Evolutionary conservation across 2,329 filamentous ascomycete genomes (phyloP).

Genomic region (Fusarium sp.): DNA sequence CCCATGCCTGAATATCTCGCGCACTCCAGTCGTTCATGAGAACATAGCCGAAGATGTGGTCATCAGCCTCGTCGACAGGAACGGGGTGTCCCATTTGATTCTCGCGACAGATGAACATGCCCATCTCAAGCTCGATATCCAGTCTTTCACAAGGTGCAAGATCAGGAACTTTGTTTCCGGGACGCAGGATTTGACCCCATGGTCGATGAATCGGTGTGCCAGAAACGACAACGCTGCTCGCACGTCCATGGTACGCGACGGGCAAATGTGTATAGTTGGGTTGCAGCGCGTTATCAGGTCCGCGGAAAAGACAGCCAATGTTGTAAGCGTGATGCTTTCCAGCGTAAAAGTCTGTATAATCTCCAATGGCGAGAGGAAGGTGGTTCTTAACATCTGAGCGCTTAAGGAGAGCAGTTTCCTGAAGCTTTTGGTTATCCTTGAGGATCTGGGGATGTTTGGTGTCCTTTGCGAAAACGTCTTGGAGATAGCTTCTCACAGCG

Average conservation of each 20-base stretch:
- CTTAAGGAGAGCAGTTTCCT: constrained; percentile 46
- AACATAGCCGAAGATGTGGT: constrained; percentile 75
- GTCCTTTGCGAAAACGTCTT: constrained; percentile 68
- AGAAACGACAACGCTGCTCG: constrained; percentile 79
- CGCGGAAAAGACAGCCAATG: constrained; percentile 78
- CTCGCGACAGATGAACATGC: constrained; percentile 75
- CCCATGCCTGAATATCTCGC: constrained; percentile 70
- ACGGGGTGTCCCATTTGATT: constrained; percentile 77
- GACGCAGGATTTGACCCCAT: constrained; percentile 74
- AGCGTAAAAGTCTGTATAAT: constrained; percentile 89
- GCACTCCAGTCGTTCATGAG: constrained; percentile 74
- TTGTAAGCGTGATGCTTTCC: constrained; percentile 80
- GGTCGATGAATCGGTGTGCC: constrained; percentile 79
- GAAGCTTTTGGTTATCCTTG: constrained; percentile 52
- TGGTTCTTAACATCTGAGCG: constrained; percentile 69
- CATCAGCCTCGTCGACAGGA: constrained; percentile 72
- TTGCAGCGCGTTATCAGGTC: constrained; percentile 78
- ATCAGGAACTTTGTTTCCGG: constrained; percentile 61
- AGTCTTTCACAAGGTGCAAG: constrained; percentile 70
- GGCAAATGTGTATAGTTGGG: constrained; percentile 85
- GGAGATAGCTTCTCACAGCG: constrained; percentile 77
- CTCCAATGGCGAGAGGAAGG: constrained; percentile 80
- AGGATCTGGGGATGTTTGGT: constrained; percentile 54
- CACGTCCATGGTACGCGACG: constrained; percentile 83
- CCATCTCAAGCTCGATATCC: constrained; percentile 83